phyloP scores from a whole-genome alignment of 176 grass and related monocot genomes.

The Miscanthus lutarioriparius region DNA sequence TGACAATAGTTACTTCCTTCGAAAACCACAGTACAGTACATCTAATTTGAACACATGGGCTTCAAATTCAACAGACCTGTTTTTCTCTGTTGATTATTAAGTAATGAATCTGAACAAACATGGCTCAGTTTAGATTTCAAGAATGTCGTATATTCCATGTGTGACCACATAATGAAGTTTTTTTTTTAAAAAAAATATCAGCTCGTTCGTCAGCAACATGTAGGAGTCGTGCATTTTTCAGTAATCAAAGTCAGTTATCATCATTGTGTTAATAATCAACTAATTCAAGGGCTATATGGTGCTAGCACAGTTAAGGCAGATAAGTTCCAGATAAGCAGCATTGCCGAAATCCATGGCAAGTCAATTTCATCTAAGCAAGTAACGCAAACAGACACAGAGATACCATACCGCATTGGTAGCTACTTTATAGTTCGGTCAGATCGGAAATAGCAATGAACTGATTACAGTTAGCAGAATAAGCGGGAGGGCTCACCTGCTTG shows the following conservation, averaged over 20 bases:
- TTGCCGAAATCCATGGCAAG: neutral
- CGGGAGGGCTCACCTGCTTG: constrained; percentile 61
- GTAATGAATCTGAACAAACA: neutral
- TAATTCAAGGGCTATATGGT: neutral
- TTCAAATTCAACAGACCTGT: neutral
- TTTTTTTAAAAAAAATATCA: neutral
- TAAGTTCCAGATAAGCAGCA: neutral
- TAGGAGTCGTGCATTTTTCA: neutral
- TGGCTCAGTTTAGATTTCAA: neutral
- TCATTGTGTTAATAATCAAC: neutral
- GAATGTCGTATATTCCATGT: neutral
- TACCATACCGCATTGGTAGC: neutral
- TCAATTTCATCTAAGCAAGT: neutral
- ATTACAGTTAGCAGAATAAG: neutral
- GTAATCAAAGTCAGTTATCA: neutral
- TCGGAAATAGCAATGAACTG: neutral
- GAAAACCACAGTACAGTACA: neutral
- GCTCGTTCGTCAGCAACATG: neutral
- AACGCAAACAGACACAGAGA: too few relatives aligned
- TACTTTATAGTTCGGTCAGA: neutral
- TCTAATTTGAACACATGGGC: neutral
- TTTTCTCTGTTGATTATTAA: neutral
- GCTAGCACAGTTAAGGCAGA: neutral
- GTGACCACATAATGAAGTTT: neutral
- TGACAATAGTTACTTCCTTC: neutral